Base-by-base conservation (phyloP, 169 alveolate species). In the Plasmodium relictum region DNA sequence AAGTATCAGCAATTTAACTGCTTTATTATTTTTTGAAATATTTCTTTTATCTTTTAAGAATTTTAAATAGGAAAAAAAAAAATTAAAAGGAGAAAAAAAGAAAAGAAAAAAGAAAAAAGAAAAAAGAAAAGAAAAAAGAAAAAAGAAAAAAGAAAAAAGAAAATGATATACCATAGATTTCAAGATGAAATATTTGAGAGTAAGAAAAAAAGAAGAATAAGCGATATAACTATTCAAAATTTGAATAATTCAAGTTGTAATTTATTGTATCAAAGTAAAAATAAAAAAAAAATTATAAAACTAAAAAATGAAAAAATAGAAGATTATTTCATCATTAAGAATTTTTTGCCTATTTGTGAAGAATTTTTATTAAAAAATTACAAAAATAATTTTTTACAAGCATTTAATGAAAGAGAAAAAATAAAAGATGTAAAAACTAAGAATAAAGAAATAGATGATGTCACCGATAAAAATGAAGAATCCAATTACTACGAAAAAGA, bases 271-370 rank as follows among this genome's bases (percentile, higher is more conserved):
- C 73, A 65, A n/a, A 7, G 0, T 44, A 6, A 66, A 42, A 73
- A n/a, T 14, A 56, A 31, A 24, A 26, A 73, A 42, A 80, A 80
- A 80, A 80, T 80, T 9, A 80, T 56, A 52, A 80, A 66, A 39
- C 9, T 80, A 26, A 39, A 52, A 26, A 68, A 80, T 52, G 31
- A 56, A 24, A 65, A 65, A 45, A 80, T 80, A 66, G 90, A 80
- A 44, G 90, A 80, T 37, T 70, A 50, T 22, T 80, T 66, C 59
- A 37, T 80, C 2, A 80, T 80, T 26, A 66, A 59, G 48, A 66
- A 52, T 16, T 80, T 80, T 61, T 59, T 80, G n/a, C 90, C 90
- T 12, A 80, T 80, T 66, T 80, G 90, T 44, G 90, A 80, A 80
- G 90, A 80, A 50, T 80, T 66, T 26, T 59, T 80, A 22, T 44